Percentiles rank a stretch among this genome's conserved stretches.
Conservation (phyloP, 768 basidiomycete species). For the Mycena galopus region DNA sequence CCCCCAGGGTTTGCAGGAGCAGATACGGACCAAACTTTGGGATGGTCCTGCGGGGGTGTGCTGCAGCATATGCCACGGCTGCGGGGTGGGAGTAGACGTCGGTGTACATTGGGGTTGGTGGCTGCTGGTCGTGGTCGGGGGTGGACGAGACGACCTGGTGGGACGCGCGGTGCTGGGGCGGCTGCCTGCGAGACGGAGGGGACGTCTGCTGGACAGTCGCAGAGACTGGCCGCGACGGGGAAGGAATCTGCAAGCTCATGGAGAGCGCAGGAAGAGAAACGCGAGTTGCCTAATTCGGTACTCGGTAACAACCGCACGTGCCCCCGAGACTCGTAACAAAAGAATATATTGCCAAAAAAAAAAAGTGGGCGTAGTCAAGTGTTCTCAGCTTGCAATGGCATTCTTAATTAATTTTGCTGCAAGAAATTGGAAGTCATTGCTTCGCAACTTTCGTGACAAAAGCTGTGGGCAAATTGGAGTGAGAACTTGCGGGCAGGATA, state of each 20-base stretch:
- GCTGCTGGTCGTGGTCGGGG: slow-evolving; percentile 17
- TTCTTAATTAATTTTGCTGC: too few species aligned
- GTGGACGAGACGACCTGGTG: slow-evolving; percentile 50
- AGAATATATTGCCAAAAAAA: too few species aligned
- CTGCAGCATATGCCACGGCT: slow-evolving; percentile 83
- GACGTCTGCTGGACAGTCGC: slow-evolving; percentile 22
- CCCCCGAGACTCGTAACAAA: too few species aligned
- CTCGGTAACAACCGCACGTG: too few species aligned
- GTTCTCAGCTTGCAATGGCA: too few species aligned
- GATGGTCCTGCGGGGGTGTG: slow-evolving; percentile 87
- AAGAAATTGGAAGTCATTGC: too few species aligned
- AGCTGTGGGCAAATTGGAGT: too few species aligned
- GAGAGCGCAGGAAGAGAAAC: slow-evolving; percentile 15
- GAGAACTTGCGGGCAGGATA: too few species aligned
- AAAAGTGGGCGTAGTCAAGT: too few species aligned
- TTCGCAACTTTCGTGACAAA: too few species aligned
- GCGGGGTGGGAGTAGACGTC: slow-evolving; percentile 91
- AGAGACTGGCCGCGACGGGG: slow-evolving; percentile 36
- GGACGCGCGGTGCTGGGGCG: slow-evolving; percentile 37
- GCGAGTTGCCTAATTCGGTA: slow-evolving; percentile 5
- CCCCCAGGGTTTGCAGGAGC: slow-evolving; percentile 94
- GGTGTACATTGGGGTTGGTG: slow-evolving; percentile 62
- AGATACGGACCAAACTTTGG: slow-evolving; percentile 97
- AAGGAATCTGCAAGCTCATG: slow-evolving; percentile 32
- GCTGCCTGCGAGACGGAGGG: slow-evolving; percentile 14